Evolutionary conservation across 257 asterid genomes (phyloP), one percentile per base, ranked within the genome.

Genomic region (Fraxinus anomala): DNA sequence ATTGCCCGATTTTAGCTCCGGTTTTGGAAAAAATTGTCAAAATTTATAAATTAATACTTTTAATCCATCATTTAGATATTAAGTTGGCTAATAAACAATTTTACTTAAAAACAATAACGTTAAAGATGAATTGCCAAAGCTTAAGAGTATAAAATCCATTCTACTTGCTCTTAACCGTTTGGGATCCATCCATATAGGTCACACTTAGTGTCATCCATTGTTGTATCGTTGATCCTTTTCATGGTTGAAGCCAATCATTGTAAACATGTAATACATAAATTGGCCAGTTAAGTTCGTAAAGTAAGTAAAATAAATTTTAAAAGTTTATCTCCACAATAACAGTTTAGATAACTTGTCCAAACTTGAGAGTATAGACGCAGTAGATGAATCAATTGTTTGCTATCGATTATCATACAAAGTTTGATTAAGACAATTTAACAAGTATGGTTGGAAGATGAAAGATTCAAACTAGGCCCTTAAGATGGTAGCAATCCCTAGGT

Each of bases 61-160:
- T 36, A 37, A 4, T 51, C 19, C 19, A 4, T 16, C 23, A 0
- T 1, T 1, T 51, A 3, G 10, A 51, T 4, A 14, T 37, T 51
- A 49, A 16, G 61, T 16, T 49, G 0, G 61, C 2, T 4, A 51
- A 51, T 51, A 51, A 51, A 51, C 17, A 51, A 51, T 19, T 14
- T 51, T 14, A 17, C n/a, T 49, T 3, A 1, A 49, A 51, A 51
- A 3, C 9, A 2, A 19, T 39, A 39, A 9, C 1, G 13, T 39
- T 39, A 39, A 8, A 39, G 44, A 39, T 13, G 75, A 40, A 13
- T 23, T 49, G 42, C 9, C 68, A 2, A 51, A 14, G 31, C 47
- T 51, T 13, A 42, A 73, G 68, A 54, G 69, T 54, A 73, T 51
- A n/a, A 7, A 73, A 31, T 73, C 30, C 76, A 72, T 72, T 59